Evolutionary conservation across 208 protist genomes (phyloP), one percentile per base, ranked within the genome.

Genomic region (Trypanosoma melophagium): DNA sequence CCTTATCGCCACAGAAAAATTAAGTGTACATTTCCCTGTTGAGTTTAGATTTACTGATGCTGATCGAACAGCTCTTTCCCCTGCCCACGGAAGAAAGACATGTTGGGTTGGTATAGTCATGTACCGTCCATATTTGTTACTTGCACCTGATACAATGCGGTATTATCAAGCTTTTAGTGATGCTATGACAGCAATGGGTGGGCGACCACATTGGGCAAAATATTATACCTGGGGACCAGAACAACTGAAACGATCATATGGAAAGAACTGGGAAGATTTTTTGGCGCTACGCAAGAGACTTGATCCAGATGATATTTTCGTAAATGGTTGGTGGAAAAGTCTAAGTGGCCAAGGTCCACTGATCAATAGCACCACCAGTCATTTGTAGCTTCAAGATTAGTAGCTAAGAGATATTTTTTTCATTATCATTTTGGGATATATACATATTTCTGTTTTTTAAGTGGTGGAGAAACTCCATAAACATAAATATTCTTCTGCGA

Each of bases 31-130:
- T 74, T 95, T 95, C 63, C 89, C 89, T 3, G 81, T 95, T n/a
- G 89, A 94, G 56, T 87, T 94, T 42, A 79, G 89, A 64, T 94
- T 94, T 66, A 79, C 75, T 0, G 78, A 73, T 22, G 60, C 71
- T 0, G 89, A 94, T 54, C 50, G 42, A 44, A 81, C 79, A 3
- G 79, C 76, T 63, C 66, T 95, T 68, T 89, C 82, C 2, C 89
- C 89, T 1, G 78, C 78, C 0, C 62, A 74, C 42, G 84, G 80
- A 3, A 78, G 86, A 12, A 60, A 67, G 10, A 92, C 82, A 40
- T 95, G 89, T 69, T 95, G 86, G 84, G 83, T 95, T 44, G 89
- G 89, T 10, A 78, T 91, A n/a, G 84, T 95, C 25, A 95, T 95
- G 86, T 95, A 95, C 79, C 71, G 76, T 14, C 88, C 83, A 4